Evolutionary conservation across 2,329 filamentous ascomycete species (phyloP), one percentile per base, ranked within the genome.

Genomic region (Gliomastix tumulicola): DNA sequence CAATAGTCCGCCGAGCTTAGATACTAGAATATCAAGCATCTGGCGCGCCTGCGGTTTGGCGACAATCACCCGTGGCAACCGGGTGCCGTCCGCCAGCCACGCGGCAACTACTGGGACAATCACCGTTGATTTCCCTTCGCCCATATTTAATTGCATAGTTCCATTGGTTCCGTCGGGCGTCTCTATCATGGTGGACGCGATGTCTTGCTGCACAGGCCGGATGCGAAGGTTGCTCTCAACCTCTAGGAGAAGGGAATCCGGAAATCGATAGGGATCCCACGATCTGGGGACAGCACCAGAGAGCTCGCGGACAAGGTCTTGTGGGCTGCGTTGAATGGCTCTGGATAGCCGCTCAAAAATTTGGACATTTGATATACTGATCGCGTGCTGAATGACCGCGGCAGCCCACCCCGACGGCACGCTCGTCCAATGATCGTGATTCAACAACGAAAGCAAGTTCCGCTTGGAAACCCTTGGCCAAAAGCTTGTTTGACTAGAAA

Each of bases 141-240:
- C 82, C 80, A 86, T 86, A 43, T 83, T 84, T 3, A 86, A 53
- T 46, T 84, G 79, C 61, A 84, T 69, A 1, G 79, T 69, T 0
- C 66, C 52, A 44, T 79, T 83, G 0, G 49, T 20, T 0, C 47
- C 51, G 0, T 71, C 4, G 0, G 68, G 66, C 0, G 46, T 35
- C 4, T 65, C 69, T 28, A n/a, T 16, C 74, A 87, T 85, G 16
- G 68, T 49, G 0, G 38, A 31, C 0, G 80, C 74, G 35, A 87
- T 76, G 3, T 69, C 49, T 4, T 69, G 62, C 47, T 87, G 81
- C 0, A 76, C 68, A 0, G 63, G 49, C 0, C 84, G 69, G 8
- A 88, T 78, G 9, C 77, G 48, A 3, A 87, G 62, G 1, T 69
- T 67, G 22, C 66, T 75, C 37, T 87, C 81, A 1, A 81, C 59